Evolutionary conservation across 352 stramenopile species (phyloP).

Genomic region (Phytophthora cactorum): DNA sequence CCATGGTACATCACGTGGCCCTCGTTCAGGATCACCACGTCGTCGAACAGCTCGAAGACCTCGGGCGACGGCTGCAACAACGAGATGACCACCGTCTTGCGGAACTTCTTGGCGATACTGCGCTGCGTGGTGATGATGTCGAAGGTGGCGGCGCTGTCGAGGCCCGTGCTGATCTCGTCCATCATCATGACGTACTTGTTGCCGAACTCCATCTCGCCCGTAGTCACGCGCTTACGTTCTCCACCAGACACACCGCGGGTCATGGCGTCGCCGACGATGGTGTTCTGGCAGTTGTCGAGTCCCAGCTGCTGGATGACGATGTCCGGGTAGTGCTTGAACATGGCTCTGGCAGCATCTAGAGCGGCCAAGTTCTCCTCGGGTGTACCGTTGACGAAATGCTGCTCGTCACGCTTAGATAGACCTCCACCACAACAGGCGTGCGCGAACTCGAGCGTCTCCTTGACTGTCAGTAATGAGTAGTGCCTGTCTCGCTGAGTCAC

Average conservation of each 20-base stretch:
- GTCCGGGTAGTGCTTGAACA: slow-evolving; percentile 40
- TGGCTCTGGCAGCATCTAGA: slow-evolving; percentile 26
- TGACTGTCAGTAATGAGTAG: slow-evolving; percentile 37
- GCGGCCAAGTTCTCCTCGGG: slow-evolving; percentile 41
- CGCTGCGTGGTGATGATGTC: slow-evolving; percentile 64
- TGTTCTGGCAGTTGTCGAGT: slow-evolving; percentile 59
- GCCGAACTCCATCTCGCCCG: slow-evolving; percentile 83
- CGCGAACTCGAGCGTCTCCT: slow-evolving; percentile 26
- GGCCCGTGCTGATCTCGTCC: slow-evolving; percentile 77
- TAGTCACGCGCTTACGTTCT: slow-evolving; percentile 80
- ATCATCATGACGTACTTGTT: slow-evolving; percentile 84
- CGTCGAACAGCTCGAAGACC: slow-evolving; percentile 93
- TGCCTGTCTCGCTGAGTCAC: slow-evolving; percentile 45
- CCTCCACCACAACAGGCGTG: slow-evolving; percentile 37
- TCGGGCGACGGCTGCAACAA: slow-evolving; percentile 92
- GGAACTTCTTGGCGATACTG: slow-evolving; percentile 51
- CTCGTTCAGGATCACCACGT: slow-evolving; percentile 92
- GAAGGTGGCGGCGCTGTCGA: slow-evolving; percentile 65
- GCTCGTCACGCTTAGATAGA: slow-evolving; percentile 14
- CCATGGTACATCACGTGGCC: slow-evolving; percentile 91
- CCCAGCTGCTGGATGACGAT: slow-evolving; percentile 54
- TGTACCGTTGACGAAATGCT: slow-evolving; percentile 24
- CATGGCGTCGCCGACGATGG: slow-evolving; percentile 68
- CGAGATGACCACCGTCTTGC: slow-evolving; percentile 68
- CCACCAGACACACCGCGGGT: too few relatives aligned